Conservation (phyloP, 257 asterid species). For the Solanum pennellii region DNA sequence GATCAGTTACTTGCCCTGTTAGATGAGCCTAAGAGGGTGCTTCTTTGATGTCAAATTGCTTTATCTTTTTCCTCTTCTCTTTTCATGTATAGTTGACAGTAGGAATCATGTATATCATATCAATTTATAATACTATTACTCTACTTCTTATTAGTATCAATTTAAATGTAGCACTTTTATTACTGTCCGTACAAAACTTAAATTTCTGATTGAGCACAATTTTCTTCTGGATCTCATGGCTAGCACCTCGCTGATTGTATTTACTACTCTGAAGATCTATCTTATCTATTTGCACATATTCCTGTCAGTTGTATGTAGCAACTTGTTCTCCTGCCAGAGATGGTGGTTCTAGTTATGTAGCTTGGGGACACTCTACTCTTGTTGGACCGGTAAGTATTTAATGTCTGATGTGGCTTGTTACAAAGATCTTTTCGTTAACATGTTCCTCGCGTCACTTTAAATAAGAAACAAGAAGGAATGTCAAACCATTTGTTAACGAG, state of each 20-base stretch:
- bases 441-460: background rate
- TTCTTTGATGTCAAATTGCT: background rate
- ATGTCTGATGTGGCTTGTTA: background rate
- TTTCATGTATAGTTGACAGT: background rate
- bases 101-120: background rate
- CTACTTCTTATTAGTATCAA: background rate
- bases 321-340: slow-evolving; percentile 93
- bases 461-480: background rate
- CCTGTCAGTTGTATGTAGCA: slow-evolving; percentile 65
- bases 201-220: background rate
- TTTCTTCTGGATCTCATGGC: background rate
- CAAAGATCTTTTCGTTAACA: background rate
- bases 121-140: background rate
- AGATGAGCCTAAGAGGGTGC: background rate
- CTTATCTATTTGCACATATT: slow-evolving; percentile 1
- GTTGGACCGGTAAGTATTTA: slow-evolving; percentile 72
- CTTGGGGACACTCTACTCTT: slow-evolving; percentile 94
- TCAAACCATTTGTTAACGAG: background rate
- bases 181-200: background rate
- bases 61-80: background rate
- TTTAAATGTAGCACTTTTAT: background rate
- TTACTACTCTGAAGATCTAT: background rate
- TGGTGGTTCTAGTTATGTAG: slow-evolving; percentile 55
- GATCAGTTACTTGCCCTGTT: background rate
- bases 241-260: background rate